Base-by-base conservation (phyloP, 2,329 filamentous ascomycete species). In the Davidsoniella neocaledoniae region DNA sequence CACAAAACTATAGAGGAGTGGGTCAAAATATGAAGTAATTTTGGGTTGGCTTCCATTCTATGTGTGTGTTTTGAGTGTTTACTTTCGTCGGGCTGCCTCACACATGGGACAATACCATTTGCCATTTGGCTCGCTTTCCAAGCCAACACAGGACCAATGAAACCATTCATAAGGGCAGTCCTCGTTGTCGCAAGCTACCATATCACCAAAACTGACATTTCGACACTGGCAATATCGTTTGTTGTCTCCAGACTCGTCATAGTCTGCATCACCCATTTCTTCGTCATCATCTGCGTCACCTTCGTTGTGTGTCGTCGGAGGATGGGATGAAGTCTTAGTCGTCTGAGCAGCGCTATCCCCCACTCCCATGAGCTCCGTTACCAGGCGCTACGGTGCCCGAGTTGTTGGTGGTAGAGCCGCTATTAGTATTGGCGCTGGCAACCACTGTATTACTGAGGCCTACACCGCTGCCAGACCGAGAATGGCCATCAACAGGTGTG, bases 101-200 rank as follows among this genome's bases (percentile, higher is more conserved):
- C 79, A 83, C 5, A 72, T 67, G 2, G 79, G 77, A 57, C 79
- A 83, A 60, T 74, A 81, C 79, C 79, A 83, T 21, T 71, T 78
- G 29, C 79, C 79, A 50, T 74, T 75, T 6, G 79, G 79, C 60
- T 81, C 78, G 57, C 73, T 79, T 63, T 79, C 81, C 29, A 83
- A 68, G 17, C 77, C 76, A 46, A 83, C 79, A 57, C 79, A 83
- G 41, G 70, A 78, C 82, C 84, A 91, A 65, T 91, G 85, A 63
- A 91, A 91, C 85, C 85, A 91, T 66, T 91, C 84, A 59, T 77
- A 84, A 43, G 79, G 78, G 64, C 85, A 91, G 56, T 80, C 73
- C 52, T 83, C 78, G 62, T 90, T 90, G 67, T 91, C 85, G 66
- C 85, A 91, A 26, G 83, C 85, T 55, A 91, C 84, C 85, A 91